These are phyloP conservation scores for Dissophora ornata DNA, from an alignment of 192 early-diverging fungal species.

Conservation along the genomic window DNA sequence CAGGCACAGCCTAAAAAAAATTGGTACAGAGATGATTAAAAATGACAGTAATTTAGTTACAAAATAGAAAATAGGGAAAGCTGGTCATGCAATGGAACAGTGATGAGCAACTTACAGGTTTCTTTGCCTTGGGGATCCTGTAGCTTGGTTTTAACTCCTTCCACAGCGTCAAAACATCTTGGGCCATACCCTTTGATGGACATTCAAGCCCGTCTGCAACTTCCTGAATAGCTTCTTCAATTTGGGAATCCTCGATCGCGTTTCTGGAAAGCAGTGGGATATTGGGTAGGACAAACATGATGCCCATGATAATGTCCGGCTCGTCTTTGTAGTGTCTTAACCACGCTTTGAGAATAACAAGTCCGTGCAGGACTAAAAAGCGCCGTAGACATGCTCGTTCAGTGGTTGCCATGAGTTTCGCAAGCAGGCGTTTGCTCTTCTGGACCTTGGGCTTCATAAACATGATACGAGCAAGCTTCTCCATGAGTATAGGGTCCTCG, in stretches of 20 bases:
- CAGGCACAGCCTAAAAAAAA: slow-evolving; percentile 19
- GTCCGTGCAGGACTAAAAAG: slow-evolving; percentile 75
- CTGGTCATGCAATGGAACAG: too few species aligned
- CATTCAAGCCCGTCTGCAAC: slow-evolving; percentile 60
- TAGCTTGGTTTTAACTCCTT: slow-evolving; percentile 62
- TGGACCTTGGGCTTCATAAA: slow-evolving; percentile 80
- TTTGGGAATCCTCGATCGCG: slow-evolving; percentile 78
- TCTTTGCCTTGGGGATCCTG: slow-evolving; percentile 67
- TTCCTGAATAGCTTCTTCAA: slow-evolving; percentile 75
- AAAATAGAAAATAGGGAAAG: too few species aligned
- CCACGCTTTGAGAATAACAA: slow-evolving; percentile 82
- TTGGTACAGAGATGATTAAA: slow-evolving; percentile 4
- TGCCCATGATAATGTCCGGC: slow-evolving; percentile 69
- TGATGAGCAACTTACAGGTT: slow-evolving; percentile 38
- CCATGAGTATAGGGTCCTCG: slow-evolving; percentile 50
- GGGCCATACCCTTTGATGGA: slow-evolving; percentile 58
- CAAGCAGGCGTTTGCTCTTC: slow-evolving; percentile 79
- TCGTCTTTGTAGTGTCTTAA: slow-evolving; percentile 73
- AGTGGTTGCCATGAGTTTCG: slow-evolving; percentile 71
- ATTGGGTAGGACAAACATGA: slow-evolving; percentile 73
- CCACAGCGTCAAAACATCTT: slow-evolving; percentile 64
- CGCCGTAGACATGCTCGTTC: slow-evolving; percentile 60
- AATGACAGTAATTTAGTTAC: background rate
- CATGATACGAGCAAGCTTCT: slow-evolving; percentile 48
- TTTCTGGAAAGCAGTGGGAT: slow-evolving; percentile 87